Evolutionary conservation across 352 stramenopile species (phyloP).

Genomic region (Globisporangium rhizosaccharum): DNA sequence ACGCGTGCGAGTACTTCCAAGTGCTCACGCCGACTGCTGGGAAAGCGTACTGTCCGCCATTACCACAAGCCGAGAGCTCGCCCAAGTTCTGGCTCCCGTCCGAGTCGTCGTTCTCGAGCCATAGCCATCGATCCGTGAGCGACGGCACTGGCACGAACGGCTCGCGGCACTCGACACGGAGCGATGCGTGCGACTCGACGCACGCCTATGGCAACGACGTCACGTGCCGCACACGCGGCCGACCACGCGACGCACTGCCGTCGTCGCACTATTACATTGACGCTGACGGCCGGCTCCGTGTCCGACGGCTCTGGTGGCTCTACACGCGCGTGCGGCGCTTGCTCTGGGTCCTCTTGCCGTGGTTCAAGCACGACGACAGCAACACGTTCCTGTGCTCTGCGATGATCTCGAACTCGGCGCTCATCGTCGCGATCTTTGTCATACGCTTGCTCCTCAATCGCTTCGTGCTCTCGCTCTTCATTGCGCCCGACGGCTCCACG

Average conservation of each 20-base stretch:
- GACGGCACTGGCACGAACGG: slow-evolving; percentile 12
- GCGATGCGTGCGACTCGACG: slow-evolving; percentile 9
- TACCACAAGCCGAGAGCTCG: not conserved
- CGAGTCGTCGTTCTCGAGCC: slow-evolving; percentile 12
- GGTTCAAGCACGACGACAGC: slow-evolving; percentile 69
- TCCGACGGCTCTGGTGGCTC: slow-evolving; percentile 49
- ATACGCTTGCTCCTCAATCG: slow-evolving; percentile 44
- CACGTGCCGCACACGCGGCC: not conserved
- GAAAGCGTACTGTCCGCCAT: slow-evolving; percentile 1
- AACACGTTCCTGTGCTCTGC: slow-evolving; percentile 71
- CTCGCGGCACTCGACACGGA: slow-evolving; percentile 17
- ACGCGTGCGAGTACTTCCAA: slow-evolving; percentile 10
- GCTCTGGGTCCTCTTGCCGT: slow-evolving; percentile 39
- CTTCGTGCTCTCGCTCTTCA: slow-evolving; percentile 37
- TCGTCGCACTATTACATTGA: slow-evolving; percentile 73
- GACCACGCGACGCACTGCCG: slow-evolving; percentile 11
- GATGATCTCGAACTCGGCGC: slow-evolving; percentile 72
- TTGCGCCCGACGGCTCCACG: slow-evolving; percentile 11
- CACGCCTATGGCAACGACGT: not conserved
- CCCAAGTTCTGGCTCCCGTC: slow-evolving; percentile 13
- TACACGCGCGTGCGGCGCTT: slow-evolving; percentile 45
- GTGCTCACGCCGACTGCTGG: slow-evolving; percentile 8
- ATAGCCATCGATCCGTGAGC: slow-evolving; percentile 17
- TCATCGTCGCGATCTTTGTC: slow-evolving; percentile 55
- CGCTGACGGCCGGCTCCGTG: slow-evolving; percentile 32